Conservation (phyloP, 495 filamentous ascomycete species). For the Astrothelium subdiscretum region DNA sequence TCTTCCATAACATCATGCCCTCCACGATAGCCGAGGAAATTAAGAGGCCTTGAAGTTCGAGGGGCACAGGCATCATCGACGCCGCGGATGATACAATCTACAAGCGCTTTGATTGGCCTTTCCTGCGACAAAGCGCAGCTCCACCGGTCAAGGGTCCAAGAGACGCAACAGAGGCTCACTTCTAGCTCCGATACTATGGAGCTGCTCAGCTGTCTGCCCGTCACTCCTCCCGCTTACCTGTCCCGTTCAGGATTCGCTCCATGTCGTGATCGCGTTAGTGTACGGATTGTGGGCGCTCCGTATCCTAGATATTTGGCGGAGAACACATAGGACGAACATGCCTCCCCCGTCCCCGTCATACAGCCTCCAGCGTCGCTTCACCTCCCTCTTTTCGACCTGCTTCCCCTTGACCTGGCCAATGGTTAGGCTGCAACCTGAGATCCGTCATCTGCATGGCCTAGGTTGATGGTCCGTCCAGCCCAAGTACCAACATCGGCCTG, state of each 20-base stretch:
- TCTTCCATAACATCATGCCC: neutral
- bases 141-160: neutral
- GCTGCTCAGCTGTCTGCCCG: too few species aligned
- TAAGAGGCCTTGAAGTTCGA: neutral
- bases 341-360: neutral
- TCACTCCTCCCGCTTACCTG: neutral
- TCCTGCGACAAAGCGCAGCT: neutral
- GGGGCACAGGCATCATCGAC: neutral
- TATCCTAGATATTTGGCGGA: too few species aligned
- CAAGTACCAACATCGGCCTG: neutral
- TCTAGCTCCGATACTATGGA: too few species aligned
- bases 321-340: neutral
- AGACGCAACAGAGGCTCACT: neutral
- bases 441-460: neutral
- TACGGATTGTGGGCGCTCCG: neutral
- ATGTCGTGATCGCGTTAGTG: slow-evolving; percentile 2
- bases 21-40: neutral
- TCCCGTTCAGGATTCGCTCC: neutral
- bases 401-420: neutral
- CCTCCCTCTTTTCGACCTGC: neutral
- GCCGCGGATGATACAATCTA: neutral
- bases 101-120: neutral
- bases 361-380: neutral
- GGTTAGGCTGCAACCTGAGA: too few species aligned
- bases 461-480: neutral